Conservation (phyloP, 192 early-diverging fungal species). For the Kickxella alabastrina region DNA sequence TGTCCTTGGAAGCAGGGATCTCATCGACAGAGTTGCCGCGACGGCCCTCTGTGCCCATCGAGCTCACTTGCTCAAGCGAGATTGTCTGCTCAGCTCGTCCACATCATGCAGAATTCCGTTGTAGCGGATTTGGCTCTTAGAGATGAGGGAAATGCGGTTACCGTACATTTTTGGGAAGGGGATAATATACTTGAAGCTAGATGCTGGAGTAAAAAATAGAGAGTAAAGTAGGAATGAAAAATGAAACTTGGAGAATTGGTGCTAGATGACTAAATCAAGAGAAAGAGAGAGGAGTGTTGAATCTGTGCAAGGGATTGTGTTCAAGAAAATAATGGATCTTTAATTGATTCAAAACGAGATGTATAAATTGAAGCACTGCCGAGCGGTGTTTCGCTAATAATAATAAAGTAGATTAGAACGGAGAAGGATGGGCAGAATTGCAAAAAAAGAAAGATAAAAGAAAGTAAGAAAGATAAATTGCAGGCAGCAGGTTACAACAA, state of each 20-base stretch:
- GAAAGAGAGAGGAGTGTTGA: neutral
- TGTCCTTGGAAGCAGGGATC: slow-evolving; percentile 77
- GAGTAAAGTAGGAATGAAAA: neutral
- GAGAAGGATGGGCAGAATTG: too few species aligned
- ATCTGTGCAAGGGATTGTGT: too few species aligned
- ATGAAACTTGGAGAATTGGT: neutral
- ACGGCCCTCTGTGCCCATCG: slow-evolving; percentile 95
- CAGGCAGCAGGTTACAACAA: too few species aligned
- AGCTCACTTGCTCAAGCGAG: slow-evolving; percentile 84
- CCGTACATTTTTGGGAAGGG: slow-evolving; percentile 30
- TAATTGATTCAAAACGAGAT: too few species aligned
- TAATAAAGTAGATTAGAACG: too few species aligned
- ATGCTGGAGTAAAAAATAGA: neutral
- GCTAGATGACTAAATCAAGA: too few species aligned
- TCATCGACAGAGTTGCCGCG: slow-evolving; percentile 71
- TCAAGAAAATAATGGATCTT: too few species aligned
- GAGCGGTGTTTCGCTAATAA: too few species aligned
- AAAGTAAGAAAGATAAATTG: too few species aligned
- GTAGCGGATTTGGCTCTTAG: slow-evolving; percentile 86
- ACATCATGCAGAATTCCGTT: slow-evolving; percentile 84
- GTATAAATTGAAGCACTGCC: too few species aligned
- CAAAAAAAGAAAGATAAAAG: too few species aligned
- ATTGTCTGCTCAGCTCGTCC: slow-evolving; percentile 84
- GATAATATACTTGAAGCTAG: neutral
- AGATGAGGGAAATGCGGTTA: slow-evolving; percentile 70